Evolutionary conservation across 140 eudicot genomes (phyloP), one percentile per base, ranked within the genome.

Genomic region (Flaveria floridana): DNA sequence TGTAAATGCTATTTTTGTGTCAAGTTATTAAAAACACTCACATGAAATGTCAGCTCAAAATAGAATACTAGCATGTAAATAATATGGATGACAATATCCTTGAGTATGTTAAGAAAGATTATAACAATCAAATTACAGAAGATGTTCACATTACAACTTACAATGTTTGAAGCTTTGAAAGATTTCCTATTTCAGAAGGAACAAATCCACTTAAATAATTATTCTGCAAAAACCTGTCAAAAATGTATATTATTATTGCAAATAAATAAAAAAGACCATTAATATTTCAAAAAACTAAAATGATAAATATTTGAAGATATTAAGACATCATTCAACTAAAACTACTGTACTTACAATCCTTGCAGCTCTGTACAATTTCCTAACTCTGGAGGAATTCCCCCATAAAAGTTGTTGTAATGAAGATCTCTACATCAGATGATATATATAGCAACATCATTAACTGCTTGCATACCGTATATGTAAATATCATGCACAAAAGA

Each of bases 341-440:
- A 75, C 34, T 53, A 46, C 1, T 62, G 20, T 70, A 85, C 99
- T 94, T 87, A 90, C 99, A 94, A 57, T 61, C 96, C 85, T 61
- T 82, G 91, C 81, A 94, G 86, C 82, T 85, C 86, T 44, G 96
- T 90, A 83, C 94, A 88, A 71, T 91, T 90, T 76, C 97, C 99
- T 79, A 94, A 76, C 64, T 85, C 99, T 67, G 97, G 85, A 65
- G 99, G 99, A 77, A 94, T 94, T 52, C 84, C 74, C 69, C 97
- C 99, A 78, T 88, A 94, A 39, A 94, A 88, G 79, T 83, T 88
- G 87, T 94, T 94, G 85, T 81, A 86, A 77, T 90, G 90, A 79
- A 94, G 96, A 71, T 90, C 95, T 79, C 99, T 94, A 61, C 79
- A 85, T 68, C 74, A 78, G 30, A 77, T 46, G n/a, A 65, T 26